These are phyloP conservation scores for Meyerozyma elateridarum DNA, from an alignment of 1,139 yeast species.

Conservation along the genomic window DNA sequence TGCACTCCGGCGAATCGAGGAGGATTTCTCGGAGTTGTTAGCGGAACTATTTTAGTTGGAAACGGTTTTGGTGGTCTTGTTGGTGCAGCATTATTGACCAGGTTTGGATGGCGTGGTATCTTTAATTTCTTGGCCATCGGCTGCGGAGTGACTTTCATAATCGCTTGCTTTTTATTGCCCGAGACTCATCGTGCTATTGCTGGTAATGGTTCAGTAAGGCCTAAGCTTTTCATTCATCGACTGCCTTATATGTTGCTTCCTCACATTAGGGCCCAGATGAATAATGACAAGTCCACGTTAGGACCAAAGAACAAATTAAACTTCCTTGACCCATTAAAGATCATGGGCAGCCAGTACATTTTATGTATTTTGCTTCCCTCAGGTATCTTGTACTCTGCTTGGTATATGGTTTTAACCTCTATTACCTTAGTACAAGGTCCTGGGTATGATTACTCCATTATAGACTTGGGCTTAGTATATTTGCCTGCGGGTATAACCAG, in stretches of 20 bases:
- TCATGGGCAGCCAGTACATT: slow-evolving; percentile 22
- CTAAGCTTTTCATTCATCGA: slow-evolving; percentile 17
- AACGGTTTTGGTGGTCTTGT: slow-evolving; percentile 39
- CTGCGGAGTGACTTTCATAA: slow-evolving; percentile 26
- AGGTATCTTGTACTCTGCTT: slow-evolving; percentile 33
- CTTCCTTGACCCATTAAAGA: slow-evolving; percentile 26
- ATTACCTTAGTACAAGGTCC: slow-evolving; percentile 27
- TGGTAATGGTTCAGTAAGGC: slow-evolving; percentile 36
- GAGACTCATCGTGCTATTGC: slow-evolving; percentile 34
- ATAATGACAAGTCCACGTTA: slow-evolving; percentile 26
- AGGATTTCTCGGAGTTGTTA: slow-evolving; percentile 34
- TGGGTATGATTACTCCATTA: slow-evolving; percentile 28
- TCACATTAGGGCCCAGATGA: slow-evolving; percentile 19
- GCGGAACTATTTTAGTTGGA: slow-evolving; percentile 34
- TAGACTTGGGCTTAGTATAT: slow-evolving; percentile 35
- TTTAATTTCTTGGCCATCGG: slow-evolving; percentile 36
- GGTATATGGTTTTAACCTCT: slow-evolving; percentile 35
- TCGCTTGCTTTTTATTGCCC: slow-evolving; percentile 24
- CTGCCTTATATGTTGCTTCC: slow-evolving; percentile 24
- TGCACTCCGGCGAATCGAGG: slow-evolving; percentile 35
- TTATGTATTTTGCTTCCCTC: slow-evolving; percentile 25
- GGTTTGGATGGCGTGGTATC: slow-evolving; percentile 35
- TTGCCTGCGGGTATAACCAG: slow-evolving; percentile 36
- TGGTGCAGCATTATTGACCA: slow-evolving; percentile 31
- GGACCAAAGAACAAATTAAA: slow-evolving; percentile 17